These are phyloP conservation scores for Ambrosiella xylebori DNA, from an alignment of 2,329 filamentous ascomycete species.

Conservation along the genomic window DNA sequence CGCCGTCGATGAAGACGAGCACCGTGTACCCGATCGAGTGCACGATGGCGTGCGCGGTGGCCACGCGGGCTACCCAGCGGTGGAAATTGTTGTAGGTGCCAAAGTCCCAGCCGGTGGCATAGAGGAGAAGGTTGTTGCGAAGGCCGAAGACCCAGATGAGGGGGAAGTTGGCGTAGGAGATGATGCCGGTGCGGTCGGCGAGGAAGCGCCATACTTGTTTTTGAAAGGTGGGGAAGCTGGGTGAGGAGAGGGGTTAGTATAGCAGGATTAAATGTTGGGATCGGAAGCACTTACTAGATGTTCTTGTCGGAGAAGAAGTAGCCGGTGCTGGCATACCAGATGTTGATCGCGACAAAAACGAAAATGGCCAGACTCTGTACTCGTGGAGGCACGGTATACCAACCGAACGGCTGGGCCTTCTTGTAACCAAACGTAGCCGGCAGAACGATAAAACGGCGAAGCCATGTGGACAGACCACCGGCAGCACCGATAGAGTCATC, in stretches of 20 bases:
- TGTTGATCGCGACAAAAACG: constrained; percentile 23
- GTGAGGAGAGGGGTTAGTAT: constrained; percentile 3
- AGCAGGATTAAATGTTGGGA: background rate
- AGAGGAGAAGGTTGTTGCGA: constrained; percentile 48
- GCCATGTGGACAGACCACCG: constrained; percentile 16
- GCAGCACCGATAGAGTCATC: background rate
- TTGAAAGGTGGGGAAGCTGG: constrained; percentile 21
- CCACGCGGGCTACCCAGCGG: constrained; percentile 45
- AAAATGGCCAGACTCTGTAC: constrained; percentile 26
- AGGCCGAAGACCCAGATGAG: constrained; percentile 49
- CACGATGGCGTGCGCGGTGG: constrained; percentile 42
- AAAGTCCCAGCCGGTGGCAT: constrained; percentile 53
- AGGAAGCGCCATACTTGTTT: constrained; percentile 34
- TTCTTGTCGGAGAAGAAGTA: constrained; percentile 24
- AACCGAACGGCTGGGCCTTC: constrained; percentile 27
- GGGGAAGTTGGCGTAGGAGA: constrained; percentile 46
- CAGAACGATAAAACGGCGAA: constrained; percentile 20
- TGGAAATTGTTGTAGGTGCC: constrained; percentile 51
- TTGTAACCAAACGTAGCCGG: constrained; percentile 28
- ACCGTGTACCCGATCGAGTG: constrained; percentile 44
- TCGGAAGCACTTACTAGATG: constrained; percentile 22
- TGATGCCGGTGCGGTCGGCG: constrained; percentile 45
- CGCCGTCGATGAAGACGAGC: constrained; percentile 25
- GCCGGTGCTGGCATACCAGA: constrained; percentile 21
- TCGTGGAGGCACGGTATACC: constrained; percentile 27